A percentile compares a stretch with the other conserved stretches of the same genome.
phyloP scores from a whole-genome alignment of 768 basidiomycete species.

The Hericium coralloides region DNA sequence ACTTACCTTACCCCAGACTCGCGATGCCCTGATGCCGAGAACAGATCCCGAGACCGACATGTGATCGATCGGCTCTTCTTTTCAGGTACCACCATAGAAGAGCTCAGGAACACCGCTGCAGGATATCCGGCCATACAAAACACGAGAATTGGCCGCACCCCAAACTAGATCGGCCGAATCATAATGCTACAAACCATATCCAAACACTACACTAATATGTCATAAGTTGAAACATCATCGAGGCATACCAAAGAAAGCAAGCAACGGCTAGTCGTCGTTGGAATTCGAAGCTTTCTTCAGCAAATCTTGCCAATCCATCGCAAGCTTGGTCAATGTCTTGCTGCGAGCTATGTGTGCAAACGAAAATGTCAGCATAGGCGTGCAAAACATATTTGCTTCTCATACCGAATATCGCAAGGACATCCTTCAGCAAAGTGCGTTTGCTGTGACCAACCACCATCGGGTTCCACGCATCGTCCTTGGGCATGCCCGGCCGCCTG shows the following conservation, averaged over 20 bases:
- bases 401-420: conserved; percentile 71
- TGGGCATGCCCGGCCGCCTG: conserved; percentile 55
- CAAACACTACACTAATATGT: neutral
- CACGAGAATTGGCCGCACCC: neutral
- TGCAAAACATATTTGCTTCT: conserved; percentile 4
- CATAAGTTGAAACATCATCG: neutral
- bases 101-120: too few species aligned
- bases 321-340: conserved; percentile 67
- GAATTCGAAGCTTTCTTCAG: conserved; percentile 45
- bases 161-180: neutral
- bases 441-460: conserved; percentile 64
- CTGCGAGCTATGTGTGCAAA: conserved; percentile 44
- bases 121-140: neutral
- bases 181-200: neutral
- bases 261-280: conserved; percentile 1
- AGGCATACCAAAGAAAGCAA: neutral
- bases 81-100: too few species aligned
- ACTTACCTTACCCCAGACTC: too few species aligned
- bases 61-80: too few species aligned
- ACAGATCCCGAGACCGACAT: too few species aligned
- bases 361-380: neutral
- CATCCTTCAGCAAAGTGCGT: conserved; percentile 77
- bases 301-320: conserved; percentile 75
- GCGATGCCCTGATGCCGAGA: too few species aligned
- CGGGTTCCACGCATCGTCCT: conserved; percentile 59